Conservation (phyloP, 495 filamentous ascomycete genomes). For the Hyaloscypha variabilis region DNA sequence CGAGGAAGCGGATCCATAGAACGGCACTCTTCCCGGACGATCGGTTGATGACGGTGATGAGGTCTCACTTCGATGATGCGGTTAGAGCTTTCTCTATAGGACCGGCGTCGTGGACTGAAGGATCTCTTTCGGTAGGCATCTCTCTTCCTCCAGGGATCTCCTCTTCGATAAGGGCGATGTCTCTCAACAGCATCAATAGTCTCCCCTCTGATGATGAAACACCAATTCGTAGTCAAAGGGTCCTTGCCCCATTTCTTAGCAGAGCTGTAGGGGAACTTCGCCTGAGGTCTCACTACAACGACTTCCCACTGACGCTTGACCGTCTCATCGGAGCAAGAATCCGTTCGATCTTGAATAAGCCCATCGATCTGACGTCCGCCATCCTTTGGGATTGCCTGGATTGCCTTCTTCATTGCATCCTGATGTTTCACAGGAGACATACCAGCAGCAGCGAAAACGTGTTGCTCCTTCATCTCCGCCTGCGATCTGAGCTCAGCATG, state of each 20-base stretch:
- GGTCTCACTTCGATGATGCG: not conserved
- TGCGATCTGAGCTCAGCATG: conserved; percentile 14
- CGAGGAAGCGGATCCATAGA: not conserved
- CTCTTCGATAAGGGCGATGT: conserved; percentile 2
- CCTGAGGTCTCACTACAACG: conserved; percentile 5
- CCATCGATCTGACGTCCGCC: conserved; percentile 12
- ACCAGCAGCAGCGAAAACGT: not conserved
- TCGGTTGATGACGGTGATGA: not conserved
- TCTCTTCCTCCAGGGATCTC: conserved; percentile 12
- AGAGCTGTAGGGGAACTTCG: conserved; percentile 16
- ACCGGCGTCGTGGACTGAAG: not conserved
- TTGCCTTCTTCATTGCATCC: conserved; percentile 8
- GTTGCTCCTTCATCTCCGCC: conserved; percentile 15
- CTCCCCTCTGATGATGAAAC: conserved; percentile 18
- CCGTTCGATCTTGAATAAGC: conserved; percentile 14
- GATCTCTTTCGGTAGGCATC: not conserved
- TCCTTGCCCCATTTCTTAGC: conserved; percentile 24
- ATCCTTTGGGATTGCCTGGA: conserved; percentile 13
- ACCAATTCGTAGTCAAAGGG: conserved; percentile 10
- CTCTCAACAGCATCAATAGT: conserved; percentile 15
- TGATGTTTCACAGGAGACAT: conserved; percentile 13
- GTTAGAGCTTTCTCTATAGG: not conserved
- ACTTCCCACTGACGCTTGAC: conserved; percentile 19
- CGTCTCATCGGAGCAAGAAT: conserved; percentile 4
- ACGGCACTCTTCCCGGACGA: not conserved